phyloP scores from a whole-genome alignment of 1,284 basidiomycete genomes.

The Boletus chippewaensis region DNA sequence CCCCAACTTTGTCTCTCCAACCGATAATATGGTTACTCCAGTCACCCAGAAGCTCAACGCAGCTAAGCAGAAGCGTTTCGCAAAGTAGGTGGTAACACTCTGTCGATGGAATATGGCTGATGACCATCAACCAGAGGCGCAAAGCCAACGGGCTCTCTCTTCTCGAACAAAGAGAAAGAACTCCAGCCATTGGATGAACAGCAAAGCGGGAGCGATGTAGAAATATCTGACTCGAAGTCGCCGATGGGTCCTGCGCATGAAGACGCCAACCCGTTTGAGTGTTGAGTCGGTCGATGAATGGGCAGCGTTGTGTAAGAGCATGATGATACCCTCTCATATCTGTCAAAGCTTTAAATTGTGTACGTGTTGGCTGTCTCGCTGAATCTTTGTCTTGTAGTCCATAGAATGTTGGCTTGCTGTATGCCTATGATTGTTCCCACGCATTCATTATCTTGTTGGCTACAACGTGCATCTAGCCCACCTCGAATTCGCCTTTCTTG shows the following conservation, averaged over 20 bases:
- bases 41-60: conserved; percentile 83
- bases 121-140: conserved; percentile 37
- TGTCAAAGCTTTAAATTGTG: conserved; percentile 20
- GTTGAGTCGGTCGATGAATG: conserved; percentile 1
- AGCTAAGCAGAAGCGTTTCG: conserved; percentile 87
- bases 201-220: conserved; percentile 27
- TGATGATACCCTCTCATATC: conserved; percentile 20
- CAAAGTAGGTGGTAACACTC: conserved; percentile 55
- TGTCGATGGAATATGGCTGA: conserved; percentile 7
- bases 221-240: conserved; percentile 25
- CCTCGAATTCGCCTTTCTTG: not conserved
- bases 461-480: conserved; percentile 4
- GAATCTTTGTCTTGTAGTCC: conserved; percentile 27
- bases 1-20: conserved; percentile 80
- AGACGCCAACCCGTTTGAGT: conserved; percentile 57
- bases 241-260: conserved; percentile 32
- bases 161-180: conserved; percentile 39
- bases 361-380: conserved; percentile 26
- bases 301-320: conserved; percentile 24
- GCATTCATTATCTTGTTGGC: conserved; percentile 2
- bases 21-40: conserved; percentile 89
- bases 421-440: conserved; percentile 28
- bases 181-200: conserved; percentile 38
- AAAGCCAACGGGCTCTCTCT: conserved; percentile 54
- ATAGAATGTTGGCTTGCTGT: conserved; percentile 22